A percentile compares a stretch with the other conserved stretches of the same genome.
phyloP scores from a whole-genome alignment of 768 basidiomycete species.

The Bullera alba region DNA sequence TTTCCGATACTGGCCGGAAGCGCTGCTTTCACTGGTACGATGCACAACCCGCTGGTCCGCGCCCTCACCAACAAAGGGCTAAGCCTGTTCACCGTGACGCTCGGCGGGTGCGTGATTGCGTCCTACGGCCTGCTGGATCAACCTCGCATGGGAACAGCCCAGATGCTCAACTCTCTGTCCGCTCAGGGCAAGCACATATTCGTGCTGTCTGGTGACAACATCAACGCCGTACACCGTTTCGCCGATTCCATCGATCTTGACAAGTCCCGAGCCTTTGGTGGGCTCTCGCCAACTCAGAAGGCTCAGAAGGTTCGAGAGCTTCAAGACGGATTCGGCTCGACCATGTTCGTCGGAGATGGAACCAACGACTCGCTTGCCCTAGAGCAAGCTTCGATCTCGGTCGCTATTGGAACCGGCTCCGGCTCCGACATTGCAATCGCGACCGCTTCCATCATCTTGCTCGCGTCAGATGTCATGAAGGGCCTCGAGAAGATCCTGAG shows the following conservation, averaged over 20 bases:
- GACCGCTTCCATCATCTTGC: background rate
- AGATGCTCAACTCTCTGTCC: background rate
- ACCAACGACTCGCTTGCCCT: background rate
- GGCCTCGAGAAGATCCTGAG: background rate
- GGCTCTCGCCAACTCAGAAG: background rate
- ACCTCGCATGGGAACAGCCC: background rate
- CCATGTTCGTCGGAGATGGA: slow-evolving; percentile 1
- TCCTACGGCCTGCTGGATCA: background rate
- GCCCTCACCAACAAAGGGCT: background rate
- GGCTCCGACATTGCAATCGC: background rate
- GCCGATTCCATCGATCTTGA: background rate
- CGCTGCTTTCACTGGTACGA: background rate
- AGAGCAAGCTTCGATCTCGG: background rate
- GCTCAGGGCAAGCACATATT: background rate
- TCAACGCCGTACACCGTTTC: background rate
- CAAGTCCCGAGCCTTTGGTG: background rate
- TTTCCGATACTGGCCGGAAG: background rate
- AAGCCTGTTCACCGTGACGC: background rate
- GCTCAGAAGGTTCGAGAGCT: background rate
- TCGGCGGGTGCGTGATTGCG: background rate
- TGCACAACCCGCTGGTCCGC: background rate
- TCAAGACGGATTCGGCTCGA: too few relatives aligned
- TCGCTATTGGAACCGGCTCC: background rate
- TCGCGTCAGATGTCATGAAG: background rate
- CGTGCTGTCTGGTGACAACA: background rate